Percentiles rank a stretch among this genome's conserved stretches.
Evolutionary conservation across 2,329 filamentous ascomycete genomes (phyloP).

Genomic region (Penicillium nordicum): DNA sequence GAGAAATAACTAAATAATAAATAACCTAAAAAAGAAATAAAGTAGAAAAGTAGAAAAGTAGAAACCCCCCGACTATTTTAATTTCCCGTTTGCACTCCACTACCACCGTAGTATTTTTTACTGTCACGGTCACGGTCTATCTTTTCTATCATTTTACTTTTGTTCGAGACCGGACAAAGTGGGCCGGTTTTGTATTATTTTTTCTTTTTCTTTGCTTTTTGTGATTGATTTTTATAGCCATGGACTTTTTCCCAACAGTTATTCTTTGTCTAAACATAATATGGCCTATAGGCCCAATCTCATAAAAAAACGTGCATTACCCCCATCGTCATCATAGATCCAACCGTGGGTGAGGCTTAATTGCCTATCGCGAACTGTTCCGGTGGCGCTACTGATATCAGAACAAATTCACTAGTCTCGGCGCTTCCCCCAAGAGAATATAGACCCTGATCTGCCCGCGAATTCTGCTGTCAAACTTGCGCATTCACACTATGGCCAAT

Average conservation of each 20-base stretch:
- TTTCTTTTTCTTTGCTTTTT: constrained; percentile 7
- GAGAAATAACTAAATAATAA: too few species aligned
- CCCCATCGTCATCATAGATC: neutral
- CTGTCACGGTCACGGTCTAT: constrained; percentile 5
- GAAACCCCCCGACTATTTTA: neutral
- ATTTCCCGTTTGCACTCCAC: constrained; percentile 3
- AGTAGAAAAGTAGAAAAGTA: neutral
- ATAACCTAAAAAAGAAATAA: neutral
- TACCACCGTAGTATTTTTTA: constrained; percentile 7
- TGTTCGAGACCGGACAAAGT: constrained; percentile 18
- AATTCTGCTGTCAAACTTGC: neutral
- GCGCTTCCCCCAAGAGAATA: neutral
- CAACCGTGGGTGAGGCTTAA: constrained; percentile 4
- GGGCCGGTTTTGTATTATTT: constrained; percentile 2
- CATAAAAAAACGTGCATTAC: neutral
- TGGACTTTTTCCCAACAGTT: neutral
- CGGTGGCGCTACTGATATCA: constrained; percentile 18
- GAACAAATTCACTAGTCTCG: constrained; percentile 1
- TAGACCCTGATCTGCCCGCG: neutral
- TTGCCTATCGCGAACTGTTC: constrained; percentile 1
- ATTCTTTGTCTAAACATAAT: neutral
- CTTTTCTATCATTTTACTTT: neutral
- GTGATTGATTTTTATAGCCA: constrained; percentile 1
- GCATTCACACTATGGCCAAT: constrained; percentile 2
- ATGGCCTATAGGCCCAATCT: neutral